Evolutionary conservation across 306 rosid genomes (phyloP).

Genomic region (Cicer bijugum): DNA sequence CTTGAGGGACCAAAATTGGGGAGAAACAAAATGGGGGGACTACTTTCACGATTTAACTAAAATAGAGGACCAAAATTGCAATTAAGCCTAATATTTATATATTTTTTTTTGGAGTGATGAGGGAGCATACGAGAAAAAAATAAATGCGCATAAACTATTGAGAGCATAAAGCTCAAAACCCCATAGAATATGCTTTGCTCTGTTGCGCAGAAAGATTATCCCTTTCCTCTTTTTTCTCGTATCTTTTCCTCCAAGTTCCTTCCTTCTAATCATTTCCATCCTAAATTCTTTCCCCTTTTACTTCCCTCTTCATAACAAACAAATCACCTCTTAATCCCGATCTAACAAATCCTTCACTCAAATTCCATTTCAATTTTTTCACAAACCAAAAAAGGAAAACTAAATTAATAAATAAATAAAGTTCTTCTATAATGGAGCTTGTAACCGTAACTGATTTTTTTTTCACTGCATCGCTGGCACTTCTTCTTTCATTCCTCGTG

Average conservation of each 20-base stretch:
- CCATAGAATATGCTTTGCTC: constrained; percentile 69
- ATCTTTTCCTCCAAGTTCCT: background rate
- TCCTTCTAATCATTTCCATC: constrained; percentile 26
- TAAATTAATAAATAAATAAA: background rate
- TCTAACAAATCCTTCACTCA: background rate
- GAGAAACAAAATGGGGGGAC: too few relatives aligned
- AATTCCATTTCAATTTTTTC: background rate
- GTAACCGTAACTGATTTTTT: constrained; percentile 51
- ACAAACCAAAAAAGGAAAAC: background rate
- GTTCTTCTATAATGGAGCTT: constrained; percentile 56
- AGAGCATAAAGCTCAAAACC: constrained; percentile 48
- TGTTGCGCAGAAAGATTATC: constrained; percentile 47
- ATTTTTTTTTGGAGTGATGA: too few relatives aligned
- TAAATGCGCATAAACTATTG: background rate
- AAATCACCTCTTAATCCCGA: background rate
- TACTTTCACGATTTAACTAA: too few relatives aligned
- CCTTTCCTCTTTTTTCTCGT: constrained; percentile 45
- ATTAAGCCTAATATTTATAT: too few relatives aligned
- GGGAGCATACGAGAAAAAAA: background rate
- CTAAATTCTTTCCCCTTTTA: constrained; percentile 32
- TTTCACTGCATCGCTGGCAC: constrained; percentile 56
- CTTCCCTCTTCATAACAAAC: background rate
- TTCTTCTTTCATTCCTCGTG: constrained; percentile 60
- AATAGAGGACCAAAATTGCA: too few relatives aligned
- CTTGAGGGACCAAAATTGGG: too few relatives aligned